Evolutionary conservation across 495 filamentous ascomycete species (phyloP), one percentile per base, ranked within the genome.

Genomic region (Aspergillus avenaceus): DNA sequence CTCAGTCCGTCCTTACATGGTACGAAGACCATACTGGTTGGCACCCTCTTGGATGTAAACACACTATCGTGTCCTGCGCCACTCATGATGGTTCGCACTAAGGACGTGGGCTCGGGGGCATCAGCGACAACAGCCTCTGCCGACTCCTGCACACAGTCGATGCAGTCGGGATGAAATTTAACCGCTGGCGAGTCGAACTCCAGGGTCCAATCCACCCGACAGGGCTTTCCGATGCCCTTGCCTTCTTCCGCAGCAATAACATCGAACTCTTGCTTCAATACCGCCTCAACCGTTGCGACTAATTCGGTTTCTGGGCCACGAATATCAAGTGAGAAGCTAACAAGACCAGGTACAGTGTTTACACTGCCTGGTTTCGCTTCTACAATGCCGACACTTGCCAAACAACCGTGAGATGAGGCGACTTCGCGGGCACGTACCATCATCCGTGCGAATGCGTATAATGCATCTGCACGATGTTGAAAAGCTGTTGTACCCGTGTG

Each of bases 401-500:
- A 65, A 14, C 79, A 83, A 4, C 71, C 70, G 37, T 66, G 55
- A 7, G 65, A 63, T 2, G 74, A 75, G 12, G 87, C 87, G 1
- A 83, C 67, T 40, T 80, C 78, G 58, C 86, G 83, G 1, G 80
- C 78, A 43, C 80, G 75, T 4, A 84, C 69, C 54, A 93, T 87
- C 72, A 90, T 78, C 27, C 80, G 81, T 0, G 84, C 74, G 29
- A 85, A 84, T 8, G 80, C 74, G 46, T 87, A 80, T 45, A 91
- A 70, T 1, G 85, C 84, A 57, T 90, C 85, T 29, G 67, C 65
- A 49, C 75, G 73, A 40, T 74, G 65, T 41, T 72, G 61, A 32
- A 90, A 82, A 16, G 82, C 80, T 1, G 87, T 92, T 0, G 87
- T 90, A 1, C 88, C 88, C 0, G 87, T 90, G 58, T 91, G 88